Percentiles rank a stretch among this genome's conserved stretches.
Evolutionary conservation across 371 early-diverging fungal genomes (phyloP).

Genomic region (Rhizopus sp.): DNA sequence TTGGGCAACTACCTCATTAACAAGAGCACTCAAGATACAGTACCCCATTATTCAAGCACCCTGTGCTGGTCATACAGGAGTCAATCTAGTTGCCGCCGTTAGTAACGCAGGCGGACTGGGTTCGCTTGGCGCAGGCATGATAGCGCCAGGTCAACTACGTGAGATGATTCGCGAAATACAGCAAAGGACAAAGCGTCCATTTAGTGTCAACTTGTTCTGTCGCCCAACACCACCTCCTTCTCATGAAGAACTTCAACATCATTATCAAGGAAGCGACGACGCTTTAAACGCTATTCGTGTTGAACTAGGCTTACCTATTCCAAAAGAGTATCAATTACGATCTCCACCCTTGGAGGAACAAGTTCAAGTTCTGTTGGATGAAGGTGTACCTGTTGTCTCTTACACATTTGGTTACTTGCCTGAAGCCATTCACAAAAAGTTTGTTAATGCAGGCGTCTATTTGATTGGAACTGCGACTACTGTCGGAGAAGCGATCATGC

Average conservation of each 20-base stretch:
- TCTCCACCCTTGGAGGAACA: slow-evolving; percentile 46
- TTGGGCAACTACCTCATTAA: slow-evolving; percentile 17
- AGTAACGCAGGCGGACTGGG: slow-evolving; percentile 49
- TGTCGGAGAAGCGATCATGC: slow-evolving; percentile 33
- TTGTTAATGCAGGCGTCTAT: slow-evolving; percentile 35
- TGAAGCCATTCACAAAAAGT: slow-evolving; percentile 20
- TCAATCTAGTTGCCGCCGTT: slow-evolving; percentile 36
- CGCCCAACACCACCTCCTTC: slow-evolving; percentile 21
- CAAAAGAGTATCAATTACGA: slow-evolving; percentile 27
- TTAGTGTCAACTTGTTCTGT: slow-evolving; percentile 49
- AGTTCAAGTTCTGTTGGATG: slow-evolving; percentile 39
- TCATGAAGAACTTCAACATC: slow-evolving; percentile 26
- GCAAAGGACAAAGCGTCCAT: slow-evolving; percentile 30
- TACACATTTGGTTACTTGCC: slow-evolving; percentile 49
- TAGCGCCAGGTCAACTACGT: slow-evolving; percentile 30
- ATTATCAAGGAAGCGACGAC: slow-evolving; percentile 28
- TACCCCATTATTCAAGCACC: slow-evolving; percentile 50
- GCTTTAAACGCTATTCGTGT: slow-evolving; percentile 30
- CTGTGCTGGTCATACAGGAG: slow-evolving; percentile 42
- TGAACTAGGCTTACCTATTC: slow-evolving; percentile 30
- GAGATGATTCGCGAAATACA: slow-evolving; percentile 37
- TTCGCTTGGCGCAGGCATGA: slow-evolving; percentile 41
- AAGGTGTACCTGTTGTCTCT: slow-evolving; percentile 43
- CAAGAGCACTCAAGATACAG: slow-evolving; percentile 20
- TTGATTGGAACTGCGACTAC: slow-evolving; percentile 51